These are phyloP conservation scores for Phaffia tasmanica DNA, from an alignment of 768 basidiomycete species.

Conservation along the genomic window DNA sequence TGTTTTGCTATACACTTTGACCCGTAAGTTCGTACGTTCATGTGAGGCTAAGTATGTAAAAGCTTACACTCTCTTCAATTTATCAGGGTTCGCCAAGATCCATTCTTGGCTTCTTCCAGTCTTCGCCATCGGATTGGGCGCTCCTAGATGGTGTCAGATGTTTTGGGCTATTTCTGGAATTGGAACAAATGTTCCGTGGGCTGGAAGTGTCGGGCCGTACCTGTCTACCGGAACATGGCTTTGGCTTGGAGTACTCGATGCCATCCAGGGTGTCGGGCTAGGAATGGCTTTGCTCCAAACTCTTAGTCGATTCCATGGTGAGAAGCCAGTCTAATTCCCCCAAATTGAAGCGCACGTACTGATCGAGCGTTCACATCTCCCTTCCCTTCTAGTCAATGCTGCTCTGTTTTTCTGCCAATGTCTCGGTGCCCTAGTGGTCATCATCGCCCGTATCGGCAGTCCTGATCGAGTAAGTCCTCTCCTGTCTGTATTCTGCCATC, in stretches of 20 bases:
- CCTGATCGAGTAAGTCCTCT: slow-evolving; percentile 49
- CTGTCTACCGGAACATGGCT: slow-evolving; percentile 73
- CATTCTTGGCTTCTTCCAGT: slow-evolving; percentile 92
- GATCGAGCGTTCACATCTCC: not conserved
- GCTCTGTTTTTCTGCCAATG: slow-evolving; percentile 82
- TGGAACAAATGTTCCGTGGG: slow-evolving; percentile 72
- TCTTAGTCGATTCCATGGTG: slow-evolving; percentile 24
- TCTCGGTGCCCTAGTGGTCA: slow-evolving; percentile 79
- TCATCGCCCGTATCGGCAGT: slow-evolving; percentile 84
- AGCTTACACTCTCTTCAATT: slow-evolving; percentile 31
- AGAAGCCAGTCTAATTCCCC: not conserved
- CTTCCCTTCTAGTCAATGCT: slow-evolving; percentile 54
- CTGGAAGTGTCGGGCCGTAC: slow-evolving; percentile 52
- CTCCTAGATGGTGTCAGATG: slow-evolving; percentile 94
- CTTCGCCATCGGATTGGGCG: slow-evolving; percentile 87
- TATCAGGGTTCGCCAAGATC: slow-evolving; percentile 62
- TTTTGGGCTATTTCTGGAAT: slow-evolving; percentile 54
- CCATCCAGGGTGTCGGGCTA: slow-evolving; percentile 84
- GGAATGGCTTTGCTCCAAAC: slow-evolving; percentile 53
- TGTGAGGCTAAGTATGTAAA: not conserved
- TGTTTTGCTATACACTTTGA: slow-evolving; percentile 58
- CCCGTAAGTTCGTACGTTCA: not conserved
- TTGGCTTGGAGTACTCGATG: slow-evolving; percentile 89
- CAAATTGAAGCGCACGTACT: no score
- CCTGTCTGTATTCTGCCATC: not conserved